Percentiles rank a stretch among this genome's conserved stretches.
Evolutionary conservation across 768 basidiomycete species (phyloP).

Genomic region (Mrakia hoshinonis): DNA sequence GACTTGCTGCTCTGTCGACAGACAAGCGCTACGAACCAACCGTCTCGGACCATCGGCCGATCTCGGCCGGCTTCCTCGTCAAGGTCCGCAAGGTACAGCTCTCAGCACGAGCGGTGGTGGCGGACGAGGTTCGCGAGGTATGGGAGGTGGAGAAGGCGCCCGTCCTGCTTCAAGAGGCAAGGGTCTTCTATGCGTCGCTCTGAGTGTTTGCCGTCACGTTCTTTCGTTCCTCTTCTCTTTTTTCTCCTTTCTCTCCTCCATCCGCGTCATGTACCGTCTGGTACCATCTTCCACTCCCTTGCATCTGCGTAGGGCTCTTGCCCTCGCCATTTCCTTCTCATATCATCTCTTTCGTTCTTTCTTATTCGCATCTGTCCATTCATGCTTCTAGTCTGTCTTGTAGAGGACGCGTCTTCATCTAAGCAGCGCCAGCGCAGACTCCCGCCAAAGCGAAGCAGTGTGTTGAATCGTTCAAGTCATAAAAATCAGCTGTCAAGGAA

Average conservation of each 20-base stretch:
- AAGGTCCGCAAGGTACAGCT: constrained; percentile 63
- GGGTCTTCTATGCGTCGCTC: constrained; percentile 27
- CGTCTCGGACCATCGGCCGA: constrained; percentile 81
- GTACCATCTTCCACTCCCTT: too few relatives aligned
- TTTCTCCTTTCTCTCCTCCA: background rate
- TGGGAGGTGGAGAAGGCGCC: constrained; percentile 40
- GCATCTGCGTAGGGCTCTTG: too few relatives aligned
- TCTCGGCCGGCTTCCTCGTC: constrained; percentile 68
- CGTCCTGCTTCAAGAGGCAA: constrained; percentile 36
- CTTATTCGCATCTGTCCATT: too few relatives aligned
- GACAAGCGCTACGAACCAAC: constrained; percentile 73
- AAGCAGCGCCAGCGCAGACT: too few relatives aligned
- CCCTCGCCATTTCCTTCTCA: too few relatives aligned
- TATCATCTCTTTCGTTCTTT: too few relatives aligned
- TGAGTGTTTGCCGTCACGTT: constrained; percentile 5
- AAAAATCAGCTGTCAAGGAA: too few relatives aligned
- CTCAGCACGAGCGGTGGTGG: constrained; percentile 53
- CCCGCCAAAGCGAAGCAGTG: too few relatives aligned
- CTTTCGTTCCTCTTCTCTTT: background rate
- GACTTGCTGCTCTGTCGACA: background rate
- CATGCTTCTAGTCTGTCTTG: too few relatives aligned
- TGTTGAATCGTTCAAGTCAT: too few relatives aligned
- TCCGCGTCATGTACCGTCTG: background rate
- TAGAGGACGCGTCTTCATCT: too few relatives aligned
- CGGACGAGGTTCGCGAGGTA: constrained; percentile 49